These are phyloP conservation scores for Dittrichia graveolens DNA, from an alignment of 129 eudicot species.

Conservation along the genomic window DNA sequence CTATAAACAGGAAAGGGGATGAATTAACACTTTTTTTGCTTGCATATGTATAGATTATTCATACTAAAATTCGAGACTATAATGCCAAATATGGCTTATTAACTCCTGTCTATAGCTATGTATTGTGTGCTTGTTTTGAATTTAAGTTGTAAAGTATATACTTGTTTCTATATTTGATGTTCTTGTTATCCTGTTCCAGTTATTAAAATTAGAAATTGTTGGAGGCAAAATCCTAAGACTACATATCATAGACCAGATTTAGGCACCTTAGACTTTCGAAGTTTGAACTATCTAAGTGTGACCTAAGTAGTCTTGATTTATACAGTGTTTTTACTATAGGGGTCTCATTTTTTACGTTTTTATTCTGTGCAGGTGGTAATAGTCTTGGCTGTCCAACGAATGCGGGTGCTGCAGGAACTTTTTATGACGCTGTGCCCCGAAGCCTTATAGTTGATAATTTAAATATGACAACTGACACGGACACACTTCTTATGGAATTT, in stretches of 20 bases:
- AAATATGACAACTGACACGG: slow-evolving; percentile 72
- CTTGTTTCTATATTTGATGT: neutral
- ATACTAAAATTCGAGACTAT: neutral
- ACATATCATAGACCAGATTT: neutral
- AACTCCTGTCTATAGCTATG: neutral
- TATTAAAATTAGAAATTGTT: no score
- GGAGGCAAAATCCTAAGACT: no score
- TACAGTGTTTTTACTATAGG: slow-evolving; percentile 14
- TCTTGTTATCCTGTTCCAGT: neutral
- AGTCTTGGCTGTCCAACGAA: slow-evolving; percentile 87
- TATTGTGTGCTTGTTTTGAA: neutral
- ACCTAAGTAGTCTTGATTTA: neutral
- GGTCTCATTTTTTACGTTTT: slow-evolving; percentile 24
- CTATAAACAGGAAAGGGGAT: no score
- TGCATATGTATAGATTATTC: neutral
- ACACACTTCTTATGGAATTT: slow-evolving; percentile 83
- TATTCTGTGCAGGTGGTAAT: slow-evolving; percentile 67
- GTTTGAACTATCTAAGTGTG: slow-evolving; percentile 12
- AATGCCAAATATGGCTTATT: slow-evolving; percentile 1
- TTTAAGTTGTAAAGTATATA: neutral
- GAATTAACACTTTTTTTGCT: no score
- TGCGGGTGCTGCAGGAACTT: slow-evolving; percentile 97
- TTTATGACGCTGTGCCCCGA: slow-evolving; percentile 91
- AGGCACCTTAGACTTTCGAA: slow-evolving; percentile 17
- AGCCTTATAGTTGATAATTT: slow-evolving; percentile 81